Conservation (phyloP, 176 grass and related monocot genomes). For the Themeda triandra region DNA sequence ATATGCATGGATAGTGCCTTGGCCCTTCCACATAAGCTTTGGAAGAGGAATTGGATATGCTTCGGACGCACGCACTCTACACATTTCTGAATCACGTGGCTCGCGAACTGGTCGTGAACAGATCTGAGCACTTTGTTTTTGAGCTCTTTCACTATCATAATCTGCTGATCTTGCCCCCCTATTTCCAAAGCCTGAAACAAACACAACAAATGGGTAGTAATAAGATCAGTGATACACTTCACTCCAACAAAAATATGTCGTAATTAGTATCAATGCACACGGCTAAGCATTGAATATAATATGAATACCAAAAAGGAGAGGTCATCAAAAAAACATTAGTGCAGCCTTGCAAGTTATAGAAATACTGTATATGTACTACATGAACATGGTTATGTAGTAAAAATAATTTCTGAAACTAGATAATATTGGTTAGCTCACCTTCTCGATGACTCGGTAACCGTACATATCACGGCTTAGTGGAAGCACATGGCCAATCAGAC, state of each 20-base stretch:
- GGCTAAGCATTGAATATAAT: no score
- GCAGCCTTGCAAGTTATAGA: background rate
- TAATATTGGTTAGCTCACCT: constrained; percentile 13
- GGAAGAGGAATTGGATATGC: constrained; percentile 36
- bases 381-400: no score
- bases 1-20: constrained; percentile 30
- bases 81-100: constrained; percentile 52
- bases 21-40: constrained; percentile 26
- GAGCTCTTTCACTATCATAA: constrained; percentile 45
- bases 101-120: constrained; percentile 43
- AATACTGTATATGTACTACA: background rate
- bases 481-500: background rate
- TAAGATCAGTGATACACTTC: no score
- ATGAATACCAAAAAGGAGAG: background rate
- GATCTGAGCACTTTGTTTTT: constrained; percentile 30
- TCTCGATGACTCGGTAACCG: constrained; percentile 50
- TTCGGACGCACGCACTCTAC: constrained; percentile 48
- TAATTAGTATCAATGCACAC: no score
- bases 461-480: background rate
- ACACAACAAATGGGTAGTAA: background rate
- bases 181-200: constrained; percentile 46
- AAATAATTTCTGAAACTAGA: background rate
- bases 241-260: no score
- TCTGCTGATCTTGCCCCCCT: constrained; percentile 26
- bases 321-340: background rate